Evolutionary conservation across 345 rosid species (phyloP), one percentile per base, ranked within the genome.

Genomic region (Rhizophora mangle): DNA sequence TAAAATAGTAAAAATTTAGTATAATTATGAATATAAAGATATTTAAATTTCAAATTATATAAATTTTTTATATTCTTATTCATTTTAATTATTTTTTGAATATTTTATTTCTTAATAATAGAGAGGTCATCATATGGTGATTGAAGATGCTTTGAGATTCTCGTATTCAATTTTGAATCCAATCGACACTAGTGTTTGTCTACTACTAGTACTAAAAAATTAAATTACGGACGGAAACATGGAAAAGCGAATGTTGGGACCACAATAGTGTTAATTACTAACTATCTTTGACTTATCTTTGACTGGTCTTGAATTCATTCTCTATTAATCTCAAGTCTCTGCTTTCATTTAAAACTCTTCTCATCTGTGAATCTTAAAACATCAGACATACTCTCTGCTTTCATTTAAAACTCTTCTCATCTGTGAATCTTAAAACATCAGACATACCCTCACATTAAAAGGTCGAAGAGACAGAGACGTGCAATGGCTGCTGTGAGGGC

Each of bases 111-210:
- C 24, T 24, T 24, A 24, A 24, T 24, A 24, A 19, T 3, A 52
- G 24, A 11, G 10, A 5, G 21, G 29, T 68, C 39, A 68, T 52
- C 4, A 4, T 26, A 37, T 37, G 47, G 37, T 18, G 52, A 58
- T 62, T 10, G 39, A 37, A 30, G 21, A 29, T 24, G 66, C 76
- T 22, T 76, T 73, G 83, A 76, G 84, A 83, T 80, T 65, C 74
- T 67, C 78, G 62, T 37, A 52, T 32, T 63, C 7, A 1, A 7
- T 34, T 21, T n/a, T 62, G 49, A 53, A 24, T 71, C 55, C 65
- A 37, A 60, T 60, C 15, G 75, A 77, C 83, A 82, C 85, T 80
- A 81, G 82, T 73, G 22, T 54, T 54, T 54, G 10, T 54, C 10
- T 21, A 54, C 21, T n/a, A 72, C 5, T 30, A 2, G 82, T 54